These are phyloP conservation scores for Dioszegia aurantiaca DNA, from an alignment of 768 basidiomycete species.

Conservation along the genomic window DNA sequence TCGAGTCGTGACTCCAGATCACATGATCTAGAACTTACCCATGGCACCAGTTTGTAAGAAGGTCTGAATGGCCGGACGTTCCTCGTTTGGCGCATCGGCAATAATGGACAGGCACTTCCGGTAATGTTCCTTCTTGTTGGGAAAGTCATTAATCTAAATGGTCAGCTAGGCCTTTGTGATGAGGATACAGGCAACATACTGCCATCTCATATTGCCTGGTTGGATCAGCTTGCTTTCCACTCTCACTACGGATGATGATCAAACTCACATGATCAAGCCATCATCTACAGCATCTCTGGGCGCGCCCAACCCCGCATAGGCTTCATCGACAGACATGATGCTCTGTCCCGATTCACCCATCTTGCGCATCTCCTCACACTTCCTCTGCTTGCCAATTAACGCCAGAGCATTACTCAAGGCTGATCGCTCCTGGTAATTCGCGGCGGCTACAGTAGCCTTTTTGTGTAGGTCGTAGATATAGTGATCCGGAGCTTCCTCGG, in stretches of 20 bases:
- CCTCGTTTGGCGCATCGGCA: conserved; percentile 34
- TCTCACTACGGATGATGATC: background rate
- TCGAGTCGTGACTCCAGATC: background rate
- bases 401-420: conserved; percentile 25
- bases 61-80: conserved; percentile 34
- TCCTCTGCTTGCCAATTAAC: conserved; percentile 25
- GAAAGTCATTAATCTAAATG: conserved; percentile 33
- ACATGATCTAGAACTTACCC: conserved; percentile 16
- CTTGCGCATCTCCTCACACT: conserved; percentile 23
- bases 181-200: conserved; percentile 12
- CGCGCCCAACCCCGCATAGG: conserved; percentile 37
- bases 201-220: conserved; percentile 47
- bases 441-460: conserved; percentile 23
- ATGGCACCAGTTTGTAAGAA: conserved; percentile 35
- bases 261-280: conserved; percentile 42
- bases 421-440: conserved; percentile 14
- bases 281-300: conserved; percentile 42
- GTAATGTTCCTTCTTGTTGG: conserved; percentile 41
- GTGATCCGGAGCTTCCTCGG: conserved; percentile 37
- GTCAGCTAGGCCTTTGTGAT: background rate
- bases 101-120: conserved; percentile 38
- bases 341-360: conserved; percentile 34
- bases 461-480: conserved; percentile 38
- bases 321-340: conserved; percentile 36
- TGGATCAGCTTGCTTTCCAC: background rate